These are phyloP conservation scores for Ensete ventricosum DNA, from an alignment of 176 grass and related monocot genomes.

Conservation along the genomic window DNA sequence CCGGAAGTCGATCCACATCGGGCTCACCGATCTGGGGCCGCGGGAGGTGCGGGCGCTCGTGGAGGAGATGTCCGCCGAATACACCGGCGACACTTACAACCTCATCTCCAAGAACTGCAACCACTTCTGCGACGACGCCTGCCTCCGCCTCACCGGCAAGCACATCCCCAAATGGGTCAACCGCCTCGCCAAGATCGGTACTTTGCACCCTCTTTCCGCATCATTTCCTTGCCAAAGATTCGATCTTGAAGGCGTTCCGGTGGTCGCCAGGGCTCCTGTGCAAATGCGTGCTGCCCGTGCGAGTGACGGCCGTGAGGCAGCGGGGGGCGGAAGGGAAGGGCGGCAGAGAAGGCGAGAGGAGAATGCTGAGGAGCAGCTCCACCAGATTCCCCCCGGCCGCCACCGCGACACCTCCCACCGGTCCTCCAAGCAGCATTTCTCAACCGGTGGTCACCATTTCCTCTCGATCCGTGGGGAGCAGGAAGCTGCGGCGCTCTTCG, in stretches of 20 bases:
- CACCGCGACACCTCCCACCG: neutral
- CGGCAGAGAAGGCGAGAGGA: neutral
- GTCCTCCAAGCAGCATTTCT: conserved; percentile 7
- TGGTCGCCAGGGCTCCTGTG: neutral
- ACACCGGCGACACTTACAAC: conserved; percentile 5
- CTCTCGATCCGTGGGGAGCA: neutral
- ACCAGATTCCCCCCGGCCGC: neutral
- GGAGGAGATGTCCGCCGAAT: conserved; percentile 1
- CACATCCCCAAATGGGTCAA: conserved; percentile 12
- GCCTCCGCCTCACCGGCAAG: conserved; percentile 2
- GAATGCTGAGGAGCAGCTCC: conserved; percentile 5
- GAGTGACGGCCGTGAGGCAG: neutral
- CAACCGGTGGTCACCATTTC: neutral
- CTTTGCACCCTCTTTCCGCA: neutral
- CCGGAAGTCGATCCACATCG: conserved; percentile 1
- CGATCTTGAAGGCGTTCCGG: neutral
- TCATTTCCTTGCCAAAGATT: neutral
- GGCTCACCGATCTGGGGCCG: conserved; percentile 4
- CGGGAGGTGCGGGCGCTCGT: neutral
- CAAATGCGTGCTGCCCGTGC: conserved; percentile 3
- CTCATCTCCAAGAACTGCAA: conserved; percentile 12
- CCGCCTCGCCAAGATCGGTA: conserved; percentile 11
- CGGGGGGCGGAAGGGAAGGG: neutral
- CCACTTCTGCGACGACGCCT: conserved; percentile 10
- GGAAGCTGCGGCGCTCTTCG: neutral